These are phyloP conservation scores for Trametes versicolor DNA, from an alignment of 1,284 basidiomycete species.

Conservation along the genomic window DNA sequence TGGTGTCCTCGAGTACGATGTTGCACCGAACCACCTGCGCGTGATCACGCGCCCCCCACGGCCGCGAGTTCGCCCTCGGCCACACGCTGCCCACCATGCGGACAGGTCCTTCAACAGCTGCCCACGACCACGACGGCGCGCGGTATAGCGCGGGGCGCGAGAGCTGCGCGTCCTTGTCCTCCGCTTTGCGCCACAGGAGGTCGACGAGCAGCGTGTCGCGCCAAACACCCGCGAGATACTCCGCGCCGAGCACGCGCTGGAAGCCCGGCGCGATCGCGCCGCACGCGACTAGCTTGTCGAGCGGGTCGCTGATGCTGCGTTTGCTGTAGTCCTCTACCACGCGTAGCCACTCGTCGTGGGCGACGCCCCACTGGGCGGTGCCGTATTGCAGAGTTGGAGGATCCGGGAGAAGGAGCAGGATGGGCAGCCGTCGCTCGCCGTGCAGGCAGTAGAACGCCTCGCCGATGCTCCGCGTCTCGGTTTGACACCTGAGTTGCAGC, in stretches of 20 bases:
- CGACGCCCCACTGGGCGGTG: not conserved
- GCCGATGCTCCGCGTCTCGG: not conserved
- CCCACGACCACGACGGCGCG: not conserved
- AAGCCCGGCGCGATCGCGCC: too few species aligned
- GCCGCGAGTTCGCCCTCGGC: too few species aligned
- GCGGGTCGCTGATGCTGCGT: too few species aligned
- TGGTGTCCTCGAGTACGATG: not conserved
- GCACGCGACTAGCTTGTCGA: too few species aligned
- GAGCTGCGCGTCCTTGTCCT: too few species aligned
- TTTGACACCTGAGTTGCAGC: not conserved
- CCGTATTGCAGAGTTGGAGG: not conserved
- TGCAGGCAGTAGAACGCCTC: not conserved
- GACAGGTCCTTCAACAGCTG: not conserved
- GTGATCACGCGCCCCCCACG: too few species aligned
- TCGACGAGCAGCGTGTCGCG: not conserved
- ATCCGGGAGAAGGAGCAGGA: not conserved
- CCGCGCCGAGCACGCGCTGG: too few species aligned
- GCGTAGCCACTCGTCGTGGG: not conserved
- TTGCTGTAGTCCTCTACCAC: not conserved
- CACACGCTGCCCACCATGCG: not conserved
- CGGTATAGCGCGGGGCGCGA: too few species aligned
- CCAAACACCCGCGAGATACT: too few species aligned
- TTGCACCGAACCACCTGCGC: not conserved
- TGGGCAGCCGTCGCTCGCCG: not conserved
- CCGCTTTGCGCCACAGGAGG: not conserved